Evolutionary conservation across 768 basidiomycete species (phyloP).

Genomic region (Amanita inopinata): DNA sequence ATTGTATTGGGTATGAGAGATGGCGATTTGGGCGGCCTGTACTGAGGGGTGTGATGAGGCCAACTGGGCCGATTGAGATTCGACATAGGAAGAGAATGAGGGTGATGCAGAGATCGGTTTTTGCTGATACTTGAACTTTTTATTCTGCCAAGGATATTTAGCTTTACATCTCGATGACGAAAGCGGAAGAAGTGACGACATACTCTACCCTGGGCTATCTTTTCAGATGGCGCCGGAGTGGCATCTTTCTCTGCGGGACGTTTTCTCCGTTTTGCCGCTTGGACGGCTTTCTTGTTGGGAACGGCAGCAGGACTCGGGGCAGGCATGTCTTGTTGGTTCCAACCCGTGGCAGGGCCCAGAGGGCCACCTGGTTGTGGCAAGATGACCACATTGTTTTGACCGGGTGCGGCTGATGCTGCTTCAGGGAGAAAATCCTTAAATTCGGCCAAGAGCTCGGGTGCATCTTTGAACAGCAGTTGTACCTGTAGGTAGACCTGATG

Average conservation of each 20-base stretch:
- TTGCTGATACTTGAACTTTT: slow-evolving; percentile 56
- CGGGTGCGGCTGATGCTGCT: slow-evolving; percentile 32
- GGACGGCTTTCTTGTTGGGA: slow-evolving; percentile 32
- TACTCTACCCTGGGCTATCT: slow-evolving; percentile 39
- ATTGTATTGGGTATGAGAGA: slow-evolving; percentile 14
- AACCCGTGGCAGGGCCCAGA: slow-evolving; percentile 27
- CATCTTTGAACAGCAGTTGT: slow-evolving; percentile 70
- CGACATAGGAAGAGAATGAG: slow-evolving; percentile 39
- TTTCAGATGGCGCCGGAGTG: slow-evolving; percentile 46
- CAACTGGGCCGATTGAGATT: slow-evolving; percentile 33
- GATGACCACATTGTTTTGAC: slow-evolving; percentile 34
- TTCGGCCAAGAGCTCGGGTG: slow-evolving; percentile 68
- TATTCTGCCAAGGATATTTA: slow-evolving; percentile 30
- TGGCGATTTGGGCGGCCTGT: slow-evolving; percentile 13
- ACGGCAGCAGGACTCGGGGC: slow-evolving; percentile 29
- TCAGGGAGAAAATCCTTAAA: slow-evolving; percentile 80
- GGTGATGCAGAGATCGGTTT: slow-evolving; percentile 48
- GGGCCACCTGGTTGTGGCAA: slow-evolving; percentile 36
- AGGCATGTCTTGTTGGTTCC: slow-evolving; percentile 24
- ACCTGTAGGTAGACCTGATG: slow-evolving; percentile 78
- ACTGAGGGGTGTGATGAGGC: slow-evolving; percentile 20
- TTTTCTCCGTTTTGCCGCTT: slow-evolving; percentile 48
- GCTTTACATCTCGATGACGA: slow-evolving; percentile 1
- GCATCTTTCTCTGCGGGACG: slow-evolving; percentile 59
- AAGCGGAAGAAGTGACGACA: slow-evolving; percentile 14